Percentiles rank a stretch among this genome's conserved stretches.
These are phyloP conservation scores for Chytriomyces confervae DNA, from an alignment of 192 early-diverging fungal genomes.

Conservation along the genomic window DNA sequence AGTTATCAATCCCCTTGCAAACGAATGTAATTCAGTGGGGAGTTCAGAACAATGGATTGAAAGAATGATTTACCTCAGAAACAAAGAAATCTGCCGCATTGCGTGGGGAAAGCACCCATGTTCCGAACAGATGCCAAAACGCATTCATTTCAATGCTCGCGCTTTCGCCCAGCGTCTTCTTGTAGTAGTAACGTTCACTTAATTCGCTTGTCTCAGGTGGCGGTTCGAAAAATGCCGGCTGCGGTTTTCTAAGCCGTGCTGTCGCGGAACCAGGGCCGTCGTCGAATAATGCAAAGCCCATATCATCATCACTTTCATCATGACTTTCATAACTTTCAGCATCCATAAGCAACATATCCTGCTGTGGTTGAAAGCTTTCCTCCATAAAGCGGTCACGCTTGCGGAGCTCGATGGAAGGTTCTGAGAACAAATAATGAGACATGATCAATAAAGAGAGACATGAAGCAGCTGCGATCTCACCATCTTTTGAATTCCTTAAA, in stretches of 20 bases:
- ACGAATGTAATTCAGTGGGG: too few species aligned
- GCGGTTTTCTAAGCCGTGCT: too few species aligned
- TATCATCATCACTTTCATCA: not conserved
- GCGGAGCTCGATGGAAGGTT: too few species aligned
- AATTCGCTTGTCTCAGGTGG: constrained; percentile 29
- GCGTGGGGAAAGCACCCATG: not conserved
- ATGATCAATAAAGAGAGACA: too few species aligned
- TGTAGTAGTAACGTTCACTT: constrained; percentile 27
- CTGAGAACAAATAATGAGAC: too few species aligned
- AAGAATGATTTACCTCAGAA: constrained; percentile 8
- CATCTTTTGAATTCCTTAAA: not conserved
- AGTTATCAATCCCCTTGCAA: not conserved
- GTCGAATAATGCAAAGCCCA: not conserved
- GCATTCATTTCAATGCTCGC: constrained; percentile 19
- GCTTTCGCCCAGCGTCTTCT: constrained; percentile 1
- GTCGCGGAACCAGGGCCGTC: too few species aligned
- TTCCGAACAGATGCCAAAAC: constrained; percentile 23
- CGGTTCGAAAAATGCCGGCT: constrained; percentile 19
- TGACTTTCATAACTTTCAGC: constrained; percentile 2
- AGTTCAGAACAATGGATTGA: not conserved
- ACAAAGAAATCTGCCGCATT: not conserved
- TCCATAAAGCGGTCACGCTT: too few species aligned
- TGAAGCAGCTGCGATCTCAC: not conserved
- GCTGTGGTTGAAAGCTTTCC: too few species aligned
- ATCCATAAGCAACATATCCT: constrained; percentile 1